Evolutionary conservation across 495 filamentous ascomycete species (phyloP).

Genomic region (Aspergillus wentii): DNA sequence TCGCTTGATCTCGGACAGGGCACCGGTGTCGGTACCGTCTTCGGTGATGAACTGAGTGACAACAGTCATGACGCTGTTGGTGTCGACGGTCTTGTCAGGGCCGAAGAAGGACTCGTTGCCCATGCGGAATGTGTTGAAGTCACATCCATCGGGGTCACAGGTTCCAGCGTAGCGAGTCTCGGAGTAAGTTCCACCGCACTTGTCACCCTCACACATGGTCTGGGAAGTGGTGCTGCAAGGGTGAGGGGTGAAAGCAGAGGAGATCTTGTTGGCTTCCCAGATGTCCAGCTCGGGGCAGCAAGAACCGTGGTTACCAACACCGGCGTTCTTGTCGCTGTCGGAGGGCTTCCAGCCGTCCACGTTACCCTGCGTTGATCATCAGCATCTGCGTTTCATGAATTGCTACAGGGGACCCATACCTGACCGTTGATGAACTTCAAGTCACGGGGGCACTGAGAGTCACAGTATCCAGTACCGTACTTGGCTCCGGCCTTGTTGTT

Average conservation of each 20-base stretch:
- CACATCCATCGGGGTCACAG: constrained; percentile 72
- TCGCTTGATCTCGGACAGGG: constrained; percentile 57
- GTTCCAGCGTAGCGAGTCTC: constrained; percentile 37
- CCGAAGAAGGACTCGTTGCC: constrained; percentile 61
- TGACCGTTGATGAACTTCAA: constrained; percentile 62
- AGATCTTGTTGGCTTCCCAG: constrained; percentile 60
- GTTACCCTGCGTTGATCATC: constrained; percentile 35
- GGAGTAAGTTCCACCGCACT: constrained; percentile 47
- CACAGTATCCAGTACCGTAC: constrained; percentile 70
- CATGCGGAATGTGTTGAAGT: constrained; percentile 69
- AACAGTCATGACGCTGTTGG: constrained; percentile 55
- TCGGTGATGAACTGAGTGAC: constrained; percentile 63
- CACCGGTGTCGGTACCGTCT: constrained; percentile 45
- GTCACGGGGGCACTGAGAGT: constrained; percentile 61
- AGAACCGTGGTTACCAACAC: constrained; percentile 50
- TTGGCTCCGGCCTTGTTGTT: constrained; percentile 60
- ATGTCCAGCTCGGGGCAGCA: constrained; percentile 73
- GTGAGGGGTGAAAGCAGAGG: constrained; percentile 56
- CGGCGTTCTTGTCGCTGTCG: constrained; percentile 51
- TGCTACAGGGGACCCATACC: constrained; percentile 5
- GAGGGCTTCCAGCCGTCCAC: constrained; percentile 53
- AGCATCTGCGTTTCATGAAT: background rate
- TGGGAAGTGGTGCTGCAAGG: constrained; percentile 50
- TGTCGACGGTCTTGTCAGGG: constrained; percentile 54
- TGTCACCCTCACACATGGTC: constrained; percentile 51